Percentiles rank a stretch among this genome's conserved stretches.
phyloP scores from a whole-genome alignment of 352 stramenopile species.

The Globisporangium parvum region DNA sequence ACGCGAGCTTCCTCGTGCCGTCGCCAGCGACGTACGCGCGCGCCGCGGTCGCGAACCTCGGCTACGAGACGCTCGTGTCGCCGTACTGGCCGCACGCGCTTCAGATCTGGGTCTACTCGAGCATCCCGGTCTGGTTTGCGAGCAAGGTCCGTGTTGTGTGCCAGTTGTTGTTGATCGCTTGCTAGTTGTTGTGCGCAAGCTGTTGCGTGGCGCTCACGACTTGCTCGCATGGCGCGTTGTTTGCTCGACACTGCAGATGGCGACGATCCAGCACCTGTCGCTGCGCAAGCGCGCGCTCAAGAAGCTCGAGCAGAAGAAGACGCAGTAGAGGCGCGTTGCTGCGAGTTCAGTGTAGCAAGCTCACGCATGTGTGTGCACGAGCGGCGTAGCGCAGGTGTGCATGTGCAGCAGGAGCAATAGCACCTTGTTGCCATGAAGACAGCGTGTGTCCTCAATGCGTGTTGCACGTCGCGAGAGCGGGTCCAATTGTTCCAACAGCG shows the following conservation, averaged over 20 bases:
- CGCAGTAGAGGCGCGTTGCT: conserved; percentile 45
- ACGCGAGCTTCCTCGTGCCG: conserved; percentile 91
- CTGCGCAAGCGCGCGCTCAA: conserved; percentile 83
- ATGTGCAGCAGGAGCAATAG: background rate
- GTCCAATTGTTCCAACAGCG: too few species aligned
- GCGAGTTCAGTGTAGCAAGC: too few species aligned
- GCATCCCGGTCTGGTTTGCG: conserved; percentile 80
- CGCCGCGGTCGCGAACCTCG: conserved; percentile 90
- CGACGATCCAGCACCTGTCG: conserved; percentile 72
- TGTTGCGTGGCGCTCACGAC: background rate
- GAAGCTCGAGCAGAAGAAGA: conserved; percentile 86
- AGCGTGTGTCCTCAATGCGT: too few species aligned
- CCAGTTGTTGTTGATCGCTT: conserved; percentile 46
- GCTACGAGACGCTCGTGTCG: conserved; percentile 89
- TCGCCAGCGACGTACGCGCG: conserved; percentile 88
- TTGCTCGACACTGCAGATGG: conserved; percentile 28
- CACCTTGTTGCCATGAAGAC: too few species aligned
- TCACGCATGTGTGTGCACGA: too few species aligned
- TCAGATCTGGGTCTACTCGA: conserved; percentile 93
- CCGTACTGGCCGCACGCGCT: conserved; percentile 96
- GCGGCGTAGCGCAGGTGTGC: background rate
- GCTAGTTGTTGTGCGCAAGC: conserved; percentile 13
- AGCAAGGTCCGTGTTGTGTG: conserved; percentile 65
- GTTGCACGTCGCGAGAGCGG: too few species aligned
- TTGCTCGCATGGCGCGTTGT: background rate